Conservation (phyloP, 2,329 filamentous ascomycete genomes). For the Shiraia sp. region DNA sequence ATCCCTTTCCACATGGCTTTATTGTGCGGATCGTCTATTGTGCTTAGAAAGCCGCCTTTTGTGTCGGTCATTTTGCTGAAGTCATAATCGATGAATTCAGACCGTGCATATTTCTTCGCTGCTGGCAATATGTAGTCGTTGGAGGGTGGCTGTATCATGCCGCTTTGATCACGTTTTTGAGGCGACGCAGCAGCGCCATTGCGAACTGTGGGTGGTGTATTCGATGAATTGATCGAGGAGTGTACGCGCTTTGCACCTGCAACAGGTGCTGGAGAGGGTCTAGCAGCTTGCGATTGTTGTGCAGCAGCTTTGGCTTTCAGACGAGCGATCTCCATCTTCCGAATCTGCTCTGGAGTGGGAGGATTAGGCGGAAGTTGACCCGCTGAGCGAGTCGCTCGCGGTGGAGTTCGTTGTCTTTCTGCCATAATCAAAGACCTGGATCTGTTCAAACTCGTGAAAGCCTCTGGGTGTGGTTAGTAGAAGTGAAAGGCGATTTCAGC, state of each 20-base stretch:
- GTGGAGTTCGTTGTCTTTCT: conserved; percentile 54
- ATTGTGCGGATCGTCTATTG: conserved; percentile 89
- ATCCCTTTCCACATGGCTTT: conserved; percentile 61
- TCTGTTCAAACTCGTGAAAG: not conserved
- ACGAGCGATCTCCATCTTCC: conserved; percentile 76
- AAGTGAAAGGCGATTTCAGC: too few species aligned
- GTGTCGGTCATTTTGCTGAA: conserved; percentile 98
- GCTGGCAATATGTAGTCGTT: conserved; percentile 65
- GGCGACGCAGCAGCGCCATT: conserved; percentile 62
- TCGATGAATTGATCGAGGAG: conserved; percentile 62
- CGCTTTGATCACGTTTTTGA: conserved; percentile 40
- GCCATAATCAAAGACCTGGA: conserved; percentile 30
- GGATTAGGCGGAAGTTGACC: conserved; percentile 51
- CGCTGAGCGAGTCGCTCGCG: conserved; percentile 44
- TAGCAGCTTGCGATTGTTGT: conserved; percentile 46
- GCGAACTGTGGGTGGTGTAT: conserved; percentile 61
- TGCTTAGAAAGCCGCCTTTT: conserved; percentile 91
- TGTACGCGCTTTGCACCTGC: conserved; percentile 73
- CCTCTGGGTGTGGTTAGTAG: not conserved
- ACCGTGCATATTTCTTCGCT: conserved; percentile 82
- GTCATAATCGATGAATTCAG: conserved; percentile 87
- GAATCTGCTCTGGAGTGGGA: conserved; percentile 64
- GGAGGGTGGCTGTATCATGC: conserved; percentile 39
- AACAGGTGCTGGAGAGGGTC: conserved; percentile 31
- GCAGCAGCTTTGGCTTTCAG: conserved; percentile 84